A percentile compares a stretch with the other conserved stretches of the same genome.
These are phyloP conservation scores for Collybia sordida DNA, from an alignment of 768 basidiomycete species.

Conservation along the genomic window DNA sequence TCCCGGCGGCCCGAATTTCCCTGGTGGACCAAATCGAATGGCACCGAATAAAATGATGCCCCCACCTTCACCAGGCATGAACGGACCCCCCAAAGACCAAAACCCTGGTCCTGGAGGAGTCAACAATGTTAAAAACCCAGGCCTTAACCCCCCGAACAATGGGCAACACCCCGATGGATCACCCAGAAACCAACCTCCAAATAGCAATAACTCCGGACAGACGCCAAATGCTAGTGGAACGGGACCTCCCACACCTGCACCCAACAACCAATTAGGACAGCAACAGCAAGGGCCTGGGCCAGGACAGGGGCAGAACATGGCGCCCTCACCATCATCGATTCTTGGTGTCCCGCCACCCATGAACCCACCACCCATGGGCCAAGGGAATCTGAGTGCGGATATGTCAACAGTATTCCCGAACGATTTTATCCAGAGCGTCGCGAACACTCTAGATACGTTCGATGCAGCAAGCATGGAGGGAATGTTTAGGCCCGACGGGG, in stretches of 20 bases:
- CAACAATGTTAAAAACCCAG: constrained; percentile 25
- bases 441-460: constrained; percentile 40
- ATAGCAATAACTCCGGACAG: constrained; percentile 9
- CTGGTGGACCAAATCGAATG: constrained; percentile 27
- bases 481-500: constrained; percentile 44
- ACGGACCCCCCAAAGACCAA: constrained; percentile 25
- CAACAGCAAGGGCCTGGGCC: constrained; percentile 12
- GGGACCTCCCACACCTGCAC: constrained; percentile 28
- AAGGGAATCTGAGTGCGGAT: constrained; percentile 10
- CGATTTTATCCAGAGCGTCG: constrained; percentile 49
- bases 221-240: constrained; percentile 25
- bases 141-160: constrained; percentile 27
- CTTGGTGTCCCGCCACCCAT: constrained; percentile 17
- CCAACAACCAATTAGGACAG: constrained; percentile 15
- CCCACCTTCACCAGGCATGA: constrained; percentile 50
- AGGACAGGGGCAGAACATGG: constrained; percentile 16
- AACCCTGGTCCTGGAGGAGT: constrained; percentile 23
- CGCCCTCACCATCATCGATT: constrained; percentile 26
- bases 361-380: constrained; percentile 11
- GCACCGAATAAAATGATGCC: constrained; percentile 46
- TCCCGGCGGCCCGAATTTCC: constrained; percentile 29
- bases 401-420: constrained; percentile 21
- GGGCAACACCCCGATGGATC: constrained; percentile 34
- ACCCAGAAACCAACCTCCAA: constrained; percentile 34
- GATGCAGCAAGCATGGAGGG: constrained; percentile 18